phyloP scores from a whole-genome alignment of 2,329 filamentous ascomycete species.

The Fusarium camptoceras region DNA sequence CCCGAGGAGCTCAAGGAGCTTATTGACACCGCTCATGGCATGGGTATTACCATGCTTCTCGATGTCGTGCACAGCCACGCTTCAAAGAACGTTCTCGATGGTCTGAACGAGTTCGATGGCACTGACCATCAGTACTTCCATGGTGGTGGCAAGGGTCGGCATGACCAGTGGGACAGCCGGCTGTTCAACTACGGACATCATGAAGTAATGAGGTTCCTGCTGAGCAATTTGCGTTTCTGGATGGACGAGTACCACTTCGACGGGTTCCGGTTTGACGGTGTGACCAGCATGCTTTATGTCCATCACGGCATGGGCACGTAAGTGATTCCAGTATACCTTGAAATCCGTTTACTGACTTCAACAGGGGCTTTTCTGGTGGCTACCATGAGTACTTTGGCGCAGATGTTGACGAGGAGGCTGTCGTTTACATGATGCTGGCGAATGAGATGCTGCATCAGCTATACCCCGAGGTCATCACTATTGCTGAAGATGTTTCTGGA shows the following conservation, averaged over 20 bases:
- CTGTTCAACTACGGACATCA: conserved; percentile 97
- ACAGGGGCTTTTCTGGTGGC: conserved; percentile 91
- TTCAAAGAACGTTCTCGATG: conserved; percentile 96
- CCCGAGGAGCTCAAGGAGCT: conserved; percentile 97
- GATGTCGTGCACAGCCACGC: conserved; percentile 98
- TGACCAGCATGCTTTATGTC: conserved; percentile 96
- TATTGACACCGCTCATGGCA: conserved; percentile 90
- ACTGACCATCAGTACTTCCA: conserved; percentile 98
- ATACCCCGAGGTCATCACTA: conserved; percentile 88
- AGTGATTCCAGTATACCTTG: conserved; percentile 53
- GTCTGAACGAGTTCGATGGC: conserved; percentile 95
- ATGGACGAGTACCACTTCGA: conserved; percentile 99
- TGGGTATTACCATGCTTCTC: conserved; percentile 91
- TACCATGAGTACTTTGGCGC: conserved; percentile 98
- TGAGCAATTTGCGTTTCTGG: conserved; percentile 97
- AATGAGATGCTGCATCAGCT: conserved; percentile 95
- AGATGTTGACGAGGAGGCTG: conserved; percentile 89
- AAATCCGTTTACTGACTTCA: conserved; percentile 13
- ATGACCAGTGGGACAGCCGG: conserved; percentile 95
- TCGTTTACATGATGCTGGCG: conserved; percentile 94
- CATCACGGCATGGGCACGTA: conserved; percentile 98
- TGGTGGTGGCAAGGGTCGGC: conserved; percentile 81
- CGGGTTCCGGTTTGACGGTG: conserved; percentile 96
- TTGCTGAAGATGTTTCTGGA: conserved; percentile 97
- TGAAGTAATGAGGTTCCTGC: conserved; percentile 93